Conservation (phyloP, 495 filamentous ascomycete species). For the Tuber aestivum region DNA sequence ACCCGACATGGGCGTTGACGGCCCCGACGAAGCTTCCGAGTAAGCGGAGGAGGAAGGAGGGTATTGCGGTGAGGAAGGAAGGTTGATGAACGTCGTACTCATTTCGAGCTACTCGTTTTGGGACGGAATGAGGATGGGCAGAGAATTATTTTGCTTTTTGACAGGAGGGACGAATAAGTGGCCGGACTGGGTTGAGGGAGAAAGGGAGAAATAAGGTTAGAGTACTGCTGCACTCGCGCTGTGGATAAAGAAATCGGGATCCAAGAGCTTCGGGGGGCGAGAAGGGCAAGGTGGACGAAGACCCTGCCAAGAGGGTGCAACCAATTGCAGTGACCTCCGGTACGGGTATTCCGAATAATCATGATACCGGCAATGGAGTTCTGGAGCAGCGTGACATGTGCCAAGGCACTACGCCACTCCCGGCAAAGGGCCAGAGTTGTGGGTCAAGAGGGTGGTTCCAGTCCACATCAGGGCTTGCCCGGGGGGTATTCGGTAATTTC, state of each 20-base stretch:
- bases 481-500: neutral
- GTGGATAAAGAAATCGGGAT: neutral
- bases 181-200: neutral
- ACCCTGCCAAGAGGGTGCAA: slow-evolving; percentile 18
- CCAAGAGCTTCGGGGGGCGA: neutral
- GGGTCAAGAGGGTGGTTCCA: neutral
- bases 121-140: neutral
- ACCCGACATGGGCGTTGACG: slow-evolving; percentile 40
- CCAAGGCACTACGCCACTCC: slow-evolving; percentile 5
- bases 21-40: slow-evolving; percentile 21
- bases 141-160: neutral
- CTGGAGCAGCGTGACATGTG: neutral
- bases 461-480: neutral
- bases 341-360: too few relatives aligned
- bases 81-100: slow-evolving; percentile 24
- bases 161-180: neutral
- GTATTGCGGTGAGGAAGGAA: slow-evolving; percentile 16
- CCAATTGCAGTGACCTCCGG: neutral
- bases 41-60: slow-evolving; percentile 1
- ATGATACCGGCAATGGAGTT: too few relatives aligned
- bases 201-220: neutral
- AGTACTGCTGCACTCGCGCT: neutral
- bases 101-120: slow-evolving; percentile 5
- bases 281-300: slow-evolving; percentile 9
- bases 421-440: neutral